Base-by-base conservation (phyloP, 768 basidiomycete genomes). In the Phylloporus sp. region DNA sequence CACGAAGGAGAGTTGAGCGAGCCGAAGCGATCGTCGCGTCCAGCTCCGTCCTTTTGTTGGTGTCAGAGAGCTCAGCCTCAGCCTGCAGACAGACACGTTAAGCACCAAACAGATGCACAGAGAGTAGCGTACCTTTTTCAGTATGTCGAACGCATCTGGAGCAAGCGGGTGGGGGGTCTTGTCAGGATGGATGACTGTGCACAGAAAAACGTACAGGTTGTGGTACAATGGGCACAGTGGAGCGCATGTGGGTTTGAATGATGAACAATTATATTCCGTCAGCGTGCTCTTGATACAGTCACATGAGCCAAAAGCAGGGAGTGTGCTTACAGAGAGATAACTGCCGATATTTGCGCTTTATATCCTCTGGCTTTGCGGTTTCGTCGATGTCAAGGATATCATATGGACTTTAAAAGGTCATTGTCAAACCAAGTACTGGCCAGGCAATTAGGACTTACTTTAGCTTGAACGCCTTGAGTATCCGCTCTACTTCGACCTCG, bases 171-270 rank as follows among this genome's bases (percentile, higher is more conserved):
- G 91, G 66, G 89, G 75, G 61, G 88, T 88, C 79, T 98, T 99
- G 77, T 99, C 97, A 55, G 97, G 97, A 78, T 99, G 97, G 64
- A 99, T 97, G 71, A 97, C 91, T 93, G 67, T 55, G 56, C 60
- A 59, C 69, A 54, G 66, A 49, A 69, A 55, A 73, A 78, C 75
- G 76, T 78, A 77, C 76, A 48, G 44, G 47, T 59, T 57, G 38
- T 39, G 40, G 45, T 28, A 34, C 39, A 4, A 49, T 24, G 45
- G 50, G 41, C 18, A 11, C 24, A n/a, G 29, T 24, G 28, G 32
- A 32, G 26, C 24, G 13, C 13, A 12, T 32, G 11, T 1, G 39
- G n/a, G 50, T 53, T 34, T 20, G 39, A 8, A 36, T 13, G 41
- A 50, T 46, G 49, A 46, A 27, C 20, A 31, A 47, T 49, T 3